Evolutionary conservation across 2,329 filamentous ascomycete species (phyloP).

Genomic region (Malbranchea zuffiana): DNA sequence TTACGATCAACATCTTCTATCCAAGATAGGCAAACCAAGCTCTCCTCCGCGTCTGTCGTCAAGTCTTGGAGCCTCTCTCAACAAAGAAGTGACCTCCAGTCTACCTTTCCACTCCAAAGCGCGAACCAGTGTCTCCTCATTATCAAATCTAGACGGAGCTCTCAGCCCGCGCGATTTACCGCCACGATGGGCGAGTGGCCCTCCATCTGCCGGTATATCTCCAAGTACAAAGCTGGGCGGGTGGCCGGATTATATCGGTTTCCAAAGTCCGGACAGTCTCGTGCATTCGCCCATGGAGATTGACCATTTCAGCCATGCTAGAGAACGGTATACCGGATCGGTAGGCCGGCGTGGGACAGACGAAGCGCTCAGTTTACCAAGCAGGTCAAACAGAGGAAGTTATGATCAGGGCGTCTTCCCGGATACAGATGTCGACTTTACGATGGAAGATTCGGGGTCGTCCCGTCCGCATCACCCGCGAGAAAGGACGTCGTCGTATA

Average conservation of each 20-base stretch:
- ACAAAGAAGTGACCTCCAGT: conserved; percentile 17
- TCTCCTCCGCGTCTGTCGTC: conserved; percentile 40
- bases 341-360: conserved; percentile 25
- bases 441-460: conserved; percentile 28
- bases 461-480: conserved; percentile 29
- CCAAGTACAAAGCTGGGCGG: conserved; percentile 29
- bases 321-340: conserved; percentile 20
- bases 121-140: conserved; percentile 16
- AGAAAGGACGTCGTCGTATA: conserved; percentile 30
- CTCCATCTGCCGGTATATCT: conserved; percentile 33
- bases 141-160: conserved; percentile 14
- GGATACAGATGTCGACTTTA: conserved; percentile 35
- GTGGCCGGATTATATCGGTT: conserved; percentile 34
- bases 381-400: conserved; percentile 48
- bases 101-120: conserved; percentile 28
- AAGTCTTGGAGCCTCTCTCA: conserved; percentile 22
- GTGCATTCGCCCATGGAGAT: conserved; percentile 33
- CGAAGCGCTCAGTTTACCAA: conserved; percentile 40
- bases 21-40: conserved; percentile 50
- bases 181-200: conserved; percentile 29
- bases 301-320: conserved; percentile 28
- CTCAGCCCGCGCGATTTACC: conserved; percentile 14
- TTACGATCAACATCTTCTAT: conserved; percentile 52
- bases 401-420: conserved; percentile 51
- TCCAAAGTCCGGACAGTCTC: conserved; percentile 35